Conservation (phyloP, 768 basidiomycete species). For the Lactarius quietus region DNA sequence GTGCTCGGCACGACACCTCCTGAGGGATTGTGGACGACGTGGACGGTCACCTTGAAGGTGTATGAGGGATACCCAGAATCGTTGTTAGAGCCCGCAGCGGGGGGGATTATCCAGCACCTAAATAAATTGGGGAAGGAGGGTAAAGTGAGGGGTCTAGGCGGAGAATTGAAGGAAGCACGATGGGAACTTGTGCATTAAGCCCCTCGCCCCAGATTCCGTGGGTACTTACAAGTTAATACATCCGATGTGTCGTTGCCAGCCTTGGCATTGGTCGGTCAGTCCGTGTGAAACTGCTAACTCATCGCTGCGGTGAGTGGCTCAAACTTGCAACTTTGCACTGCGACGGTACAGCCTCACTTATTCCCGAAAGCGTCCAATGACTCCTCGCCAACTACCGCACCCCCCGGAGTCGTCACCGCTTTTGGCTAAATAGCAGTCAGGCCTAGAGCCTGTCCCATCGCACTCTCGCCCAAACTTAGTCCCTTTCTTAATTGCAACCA, state of each 20-base stretch:
- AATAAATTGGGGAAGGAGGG: conserved; percentile 67
- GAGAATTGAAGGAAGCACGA: conserved; percentile 46
- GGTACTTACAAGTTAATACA: background rate
- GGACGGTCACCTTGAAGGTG: conserved; percentile 59
- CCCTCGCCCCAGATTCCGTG: background rate
- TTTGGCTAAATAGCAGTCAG: background rate
- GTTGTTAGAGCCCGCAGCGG: conserved; percentile 70
- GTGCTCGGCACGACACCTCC: conserved; percentile 42
- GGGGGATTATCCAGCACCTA: conserved; percentile 66
- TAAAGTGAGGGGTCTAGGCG: conserved; percentile 47
- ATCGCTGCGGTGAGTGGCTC: background rate
- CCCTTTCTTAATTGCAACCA: background rate
- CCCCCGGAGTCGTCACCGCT: background rate
- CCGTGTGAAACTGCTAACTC: background rate
- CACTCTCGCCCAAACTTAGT: background rate
- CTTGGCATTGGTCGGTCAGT: background rate
- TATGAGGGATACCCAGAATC: conserved; percentile 71
- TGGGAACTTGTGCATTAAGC: conserved; percentile 40
- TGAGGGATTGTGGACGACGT: conserved; percentile 50
- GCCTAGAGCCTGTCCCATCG: background rate
- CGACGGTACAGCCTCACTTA: background rate
- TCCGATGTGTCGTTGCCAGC: background rate
- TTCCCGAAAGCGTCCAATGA: background rate
- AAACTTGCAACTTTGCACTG: background rate
- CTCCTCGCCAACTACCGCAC: background rate